These are phyloP conservation scores for Candida maris DNA, from an alignment of 805 yeast species.

Conservation along the genomic window DNA sequence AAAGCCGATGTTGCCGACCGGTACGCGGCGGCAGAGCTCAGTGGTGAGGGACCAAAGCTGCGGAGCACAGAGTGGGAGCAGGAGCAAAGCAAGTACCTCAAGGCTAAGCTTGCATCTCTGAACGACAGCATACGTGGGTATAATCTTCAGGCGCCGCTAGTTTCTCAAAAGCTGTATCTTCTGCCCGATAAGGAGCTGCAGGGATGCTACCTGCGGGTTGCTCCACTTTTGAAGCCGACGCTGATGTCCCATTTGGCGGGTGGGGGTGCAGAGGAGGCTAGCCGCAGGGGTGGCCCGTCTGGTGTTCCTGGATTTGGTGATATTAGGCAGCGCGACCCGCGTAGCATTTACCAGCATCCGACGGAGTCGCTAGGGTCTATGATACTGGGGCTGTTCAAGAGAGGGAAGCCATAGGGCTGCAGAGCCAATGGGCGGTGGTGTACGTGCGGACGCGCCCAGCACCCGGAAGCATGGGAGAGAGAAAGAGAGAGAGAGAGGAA, in stretches of 20 bases:
- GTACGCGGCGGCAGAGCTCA: constrained; percentile 21
- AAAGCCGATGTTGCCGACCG: constrained; percentile 11
- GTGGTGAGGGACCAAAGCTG: constrained; percentile 8
- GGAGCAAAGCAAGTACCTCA: constrained; percentile 30
- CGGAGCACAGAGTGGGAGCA: constrained; percentile 37
- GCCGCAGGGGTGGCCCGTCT: not conserved
- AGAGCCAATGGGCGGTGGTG: no score
- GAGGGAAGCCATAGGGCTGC: not conserved
- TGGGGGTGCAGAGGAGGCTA: not conserved
- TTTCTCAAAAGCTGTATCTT: constrained; percentile 56
- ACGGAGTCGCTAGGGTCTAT: constrained; percentile 29
- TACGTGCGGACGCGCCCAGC: not conserved
- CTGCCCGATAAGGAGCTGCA: constrained; percentile 41
- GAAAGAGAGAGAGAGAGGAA: not conserved
- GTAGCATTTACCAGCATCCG: constrained; percentile 25
- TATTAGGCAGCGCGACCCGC: constrained; percentile 18
- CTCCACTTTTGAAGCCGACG: constrained; percentile 20
- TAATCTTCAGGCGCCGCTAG: constrained; percentile 59
- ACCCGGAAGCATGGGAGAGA: not conserved
- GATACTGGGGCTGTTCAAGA: constrained; percentile 24
- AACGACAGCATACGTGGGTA: constrained; percentile 54
- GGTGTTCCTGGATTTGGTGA: constrained; percentile 13
- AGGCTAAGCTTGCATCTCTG: constrained; percentile 34
- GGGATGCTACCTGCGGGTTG: constrained; percentile 35
- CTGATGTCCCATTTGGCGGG: constrained; percentile 21